These are phyloP conservation scores for Candida buenavistaensis DNA, from an alignment of 1,139 yeast genomes.

Conservation along the genomic window DNA sequence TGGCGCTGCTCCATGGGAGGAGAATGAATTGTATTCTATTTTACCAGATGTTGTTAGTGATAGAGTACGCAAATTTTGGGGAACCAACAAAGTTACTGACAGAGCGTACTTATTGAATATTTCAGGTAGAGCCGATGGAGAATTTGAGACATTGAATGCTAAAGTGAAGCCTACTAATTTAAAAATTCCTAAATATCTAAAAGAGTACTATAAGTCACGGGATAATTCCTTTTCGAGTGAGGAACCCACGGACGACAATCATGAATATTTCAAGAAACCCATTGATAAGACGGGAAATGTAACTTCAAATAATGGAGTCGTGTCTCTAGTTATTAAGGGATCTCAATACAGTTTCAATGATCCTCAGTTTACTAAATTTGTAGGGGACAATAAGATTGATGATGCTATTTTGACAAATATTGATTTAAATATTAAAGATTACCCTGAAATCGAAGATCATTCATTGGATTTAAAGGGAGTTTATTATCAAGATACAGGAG, in stretches of 20 bases:
- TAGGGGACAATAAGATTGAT: slow-evolving; percentile 20
- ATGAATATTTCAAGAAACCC: slow-evolving; percentile 4
- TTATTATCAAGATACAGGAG: slow-evolving; percentile 71
- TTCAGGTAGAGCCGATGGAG: slow-evolving; percentile 51
- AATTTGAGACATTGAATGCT: slow-evolving; percentile 27
- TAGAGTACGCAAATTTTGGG: slow-evolving; percentile 53
- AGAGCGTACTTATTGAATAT: slow-evolving; percentile 49
- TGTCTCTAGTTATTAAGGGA: slow-evolving; percentile 24
- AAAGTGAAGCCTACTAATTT: slow-evolving; percentile 21
- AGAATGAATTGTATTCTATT: slow-evolving; percentile 53
- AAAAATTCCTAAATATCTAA: slow-evolving; percentile 44
- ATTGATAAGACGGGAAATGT: slow-evolving; percentile 30
- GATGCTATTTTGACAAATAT: slow-evolving; percentile 34
- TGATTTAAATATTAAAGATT: slow-evolving; percentile 32
- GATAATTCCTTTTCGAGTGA: slow-evolving; percentile 22
- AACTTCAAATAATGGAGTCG: slow-evolving; percentile 24
- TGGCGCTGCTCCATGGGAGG: slow-evolving; percentile 49
- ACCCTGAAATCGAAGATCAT: slow-evolving; percentile 45
- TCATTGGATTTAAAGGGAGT: slow-evolving; percentile 58
- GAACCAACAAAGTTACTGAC: slow-evolving; percentile 20
- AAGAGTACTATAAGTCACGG: slow-evolving; percentile 31
- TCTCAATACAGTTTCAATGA: slow-evolving; percentile 26
- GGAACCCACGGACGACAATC: slow-evolving; percentile 7
- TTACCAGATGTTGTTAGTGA: slow-evolving; percentile 60
- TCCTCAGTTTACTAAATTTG: slow-evolving; percentile 19